A percentile compares a stretch with the other conserved stretches of the same genome.
These are phyloP conservation scores for Chlorociboria aeruginascens DNA, from an alignment of 495 filamentous ascomycete species.

Conservation along the genomic window DNA sequence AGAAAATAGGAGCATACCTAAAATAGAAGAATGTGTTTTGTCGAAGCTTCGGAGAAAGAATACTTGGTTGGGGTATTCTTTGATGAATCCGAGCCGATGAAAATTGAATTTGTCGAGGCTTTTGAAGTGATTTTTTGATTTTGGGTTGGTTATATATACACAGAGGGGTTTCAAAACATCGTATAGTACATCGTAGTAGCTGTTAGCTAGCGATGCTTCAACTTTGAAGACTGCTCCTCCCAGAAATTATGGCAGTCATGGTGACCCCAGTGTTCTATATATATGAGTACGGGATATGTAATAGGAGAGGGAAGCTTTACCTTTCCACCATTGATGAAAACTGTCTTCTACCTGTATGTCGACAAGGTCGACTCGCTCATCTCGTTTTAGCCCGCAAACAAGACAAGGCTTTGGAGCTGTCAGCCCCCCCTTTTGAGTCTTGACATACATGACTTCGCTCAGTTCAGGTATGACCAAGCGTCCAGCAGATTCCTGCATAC, in stretches of 20 bases:
- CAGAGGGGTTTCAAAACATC: too few species aligned
- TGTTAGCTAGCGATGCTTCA: constrained; percentile 53
- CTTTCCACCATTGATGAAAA: constrained; percentile 85
- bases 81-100: too few species aligned
- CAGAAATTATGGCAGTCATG: constrained; percentile 73
- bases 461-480: constrained; percentile 55
- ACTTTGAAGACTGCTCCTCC: constrained; percentile 53
- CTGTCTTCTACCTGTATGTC: constrained; percentile 74
- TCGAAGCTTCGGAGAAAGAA: too few species aligned
- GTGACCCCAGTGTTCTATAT: constrained; percentile 74
- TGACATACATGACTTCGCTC: constrained; percentile 45
- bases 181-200: too few species aligned
- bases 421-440: constrained; percentile 49
- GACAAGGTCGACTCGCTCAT: constrained; percentile 65
- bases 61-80: too few species aligned
- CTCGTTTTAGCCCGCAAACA: constrained; percentile 76
- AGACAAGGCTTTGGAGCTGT: constrained; percentile 70
- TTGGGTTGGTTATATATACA: too few species aligned
- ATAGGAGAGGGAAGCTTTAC: too few species aligned
- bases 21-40: too few species aligned
- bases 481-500: constrained; percentile 15
- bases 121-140: too few species aligned
- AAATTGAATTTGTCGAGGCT: too few species aligned
- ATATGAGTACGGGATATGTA: too few species aligned
- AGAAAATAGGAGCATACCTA: too few species aligned